Conservation (phyloP, 768 basidiomycete species). For the Russula olivacea region DNA sequence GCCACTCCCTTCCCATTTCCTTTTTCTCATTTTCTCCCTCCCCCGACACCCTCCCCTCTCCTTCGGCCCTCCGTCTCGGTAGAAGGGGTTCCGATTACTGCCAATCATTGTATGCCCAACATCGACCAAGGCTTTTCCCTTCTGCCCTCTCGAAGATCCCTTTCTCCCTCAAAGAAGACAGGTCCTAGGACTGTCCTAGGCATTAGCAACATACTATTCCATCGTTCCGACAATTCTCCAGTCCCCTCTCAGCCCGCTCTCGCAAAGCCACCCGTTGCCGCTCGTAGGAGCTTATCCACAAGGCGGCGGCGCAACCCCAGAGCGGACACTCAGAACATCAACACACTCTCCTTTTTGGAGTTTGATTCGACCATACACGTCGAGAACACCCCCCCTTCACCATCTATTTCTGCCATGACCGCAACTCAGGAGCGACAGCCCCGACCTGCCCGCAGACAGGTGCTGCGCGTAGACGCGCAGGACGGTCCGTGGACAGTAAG, state of each 20-base stretch:
- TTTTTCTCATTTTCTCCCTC: constrained; percentile 28
- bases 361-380: constrained; percentile 31
- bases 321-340: constrained; percentile 36
- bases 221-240: constrained; percentile 25
- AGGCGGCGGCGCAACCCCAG: constrained; percentile 38
- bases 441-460: constrained; percentile 36
- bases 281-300: constrained; percentile 37
- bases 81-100: constrained; percentile 27
- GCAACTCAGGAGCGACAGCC: constrained; percentile 27
- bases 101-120: constrained; percentile 40
- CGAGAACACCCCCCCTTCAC: constrained; percentile 25
- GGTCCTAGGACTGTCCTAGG: constrained; percentile 47
- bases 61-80: constrained; percentile 27
- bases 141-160: constrained; percentile 30
- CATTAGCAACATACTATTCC: constrained; percentile 35
- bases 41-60: constrained; percentile 26
- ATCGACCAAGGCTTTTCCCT: constrained; percentile 32
- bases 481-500: constrained; percentile 85
- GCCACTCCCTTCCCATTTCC: constrained; percentile 25
- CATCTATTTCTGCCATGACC: constrained; percentile 25
- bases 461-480: constrained; percentile 61
- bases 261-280: constrained; percentile 31
- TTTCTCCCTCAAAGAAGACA: constrained; percentile 32
- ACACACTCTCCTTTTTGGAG: constrained; percentile 42
- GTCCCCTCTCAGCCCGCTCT: constrained; percentile 29